Evolutionary conservation across 2,329 filamentous ascomycete species (phyloP).

Genomic region (Fusarium transvaalense): DNA sequence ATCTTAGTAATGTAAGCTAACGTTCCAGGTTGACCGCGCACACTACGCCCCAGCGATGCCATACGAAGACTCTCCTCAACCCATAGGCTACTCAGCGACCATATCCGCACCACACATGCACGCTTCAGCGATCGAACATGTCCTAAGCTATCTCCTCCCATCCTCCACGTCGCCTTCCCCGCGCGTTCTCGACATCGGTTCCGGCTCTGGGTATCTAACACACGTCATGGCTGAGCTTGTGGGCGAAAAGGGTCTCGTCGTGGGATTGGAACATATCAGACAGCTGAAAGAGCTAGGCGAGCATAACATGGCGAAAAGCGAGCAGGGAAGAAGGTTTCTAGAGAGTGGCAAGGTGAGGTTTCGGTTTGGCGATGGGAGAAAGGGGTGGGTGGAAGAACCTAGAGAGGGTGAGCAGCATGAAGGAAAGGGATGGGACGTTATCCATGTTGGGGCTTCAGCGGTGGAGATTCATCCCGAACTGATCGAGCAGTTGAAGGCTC

Average conservation of each 20-base stretch:
- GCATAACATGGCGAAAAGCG: conserved; percentile 74
- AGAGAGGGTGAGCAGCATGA: conserved; percentile 61
- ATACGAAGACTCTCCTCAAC: conserved; percentile 72
- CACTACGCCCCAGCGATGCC: conserved; percentile 80
- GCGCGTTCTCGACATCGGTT: conserved; percentile 79
- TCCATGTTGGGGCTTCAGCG: conserved; percentile 93
- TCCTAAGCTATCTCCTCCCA: conserved; percentile 61
- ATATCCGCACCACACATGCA: conserved; percentile 74
- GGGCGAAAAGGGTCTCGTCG: conserved; percentile 64
- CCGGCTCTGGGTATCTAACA: conserved; percentile 85
- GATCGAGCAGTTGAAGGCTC: conserved; percentile 80
- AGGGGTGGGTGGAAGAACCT: conserved; percentile 66
- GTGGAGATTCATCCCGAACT: conserved; percentile 77
- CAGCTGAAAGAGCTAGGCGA: conserved; percentile 72
- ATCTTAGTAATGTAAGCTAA: background rate
- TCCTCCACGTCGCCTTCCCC: conserved; percentile 52
- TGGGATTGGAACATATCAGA: conserved; percentile 81
- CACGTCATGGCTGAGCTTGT: conserved; percentile 87
- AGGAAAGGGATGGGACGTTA: conserved; percentile 82
- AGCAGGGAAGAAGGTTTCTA: conserved; percentile 70
- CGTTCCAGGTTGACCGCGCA: conserved; percentile 81
- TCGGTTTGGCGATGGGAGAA: conserved; percentile 79
- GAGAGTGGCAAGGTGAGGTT: conserved; percentile 76
- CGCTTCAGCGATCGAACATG: conserved; percentile 64
- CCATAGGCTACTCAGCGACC: conserved; percentile 67